Evolutionary conservation across 2,329 filamentous ascomycete genomes (phyloP).

Genomic region (Pestalotiopsis sp.): DNA sequence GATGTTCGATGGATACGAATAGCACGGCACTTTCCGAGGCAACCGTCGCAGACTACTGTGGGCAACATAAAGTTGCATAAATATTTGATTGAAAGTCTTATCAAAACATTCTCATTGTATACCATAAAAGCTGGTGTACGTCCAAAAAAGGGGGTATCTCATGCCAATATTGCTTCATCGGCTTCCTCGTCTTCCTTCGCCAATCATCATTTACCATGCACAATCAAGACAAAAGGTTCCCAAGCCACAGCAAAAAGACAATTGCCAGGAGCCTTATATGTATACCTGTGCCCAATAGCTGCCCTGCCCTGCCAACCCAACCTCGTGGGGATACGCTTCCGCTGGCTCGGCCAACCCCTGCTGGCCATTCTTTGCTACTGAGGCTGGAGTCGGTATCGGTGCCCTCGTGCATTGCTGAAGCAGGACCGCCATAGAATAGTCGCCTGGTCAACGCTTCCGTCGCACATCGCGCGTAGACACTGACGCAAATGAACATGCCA

Average conservation of each 20-base stretch:
- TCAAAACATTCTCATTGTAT: background rate
- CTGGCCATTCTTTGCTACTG: background rate
- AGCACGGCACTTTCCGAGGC: too few species aligned
- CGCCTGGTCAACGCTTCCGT: slow-evolving; percentile 23
- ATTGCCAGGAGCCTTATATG: slow-evolving; percentile 21
- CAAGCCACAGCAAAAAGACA: slow-evolving; percentile 24
- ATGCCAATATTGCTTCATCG: background rate
- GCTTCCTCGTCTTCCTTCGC: background rate
- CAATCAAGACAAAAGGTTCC: slow-evolving; percentile 24
- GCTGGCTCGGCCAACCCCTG: background rate
- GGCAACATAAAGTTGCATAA: too few species aligned
- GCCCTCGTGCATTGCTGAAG: background rate
- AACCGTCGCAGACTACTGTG: too few species aligned
- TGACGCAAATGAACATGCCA: slow-evolving; percentile 26
- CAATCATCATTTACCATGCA: background rate
- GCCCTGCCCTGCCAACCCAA: background rate
- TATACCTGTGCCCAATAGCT: background rate
- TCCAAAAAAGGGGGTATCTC: background rate
- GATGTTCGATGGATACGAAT: too few species aligned
- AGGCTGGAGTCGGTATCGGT: background rate
- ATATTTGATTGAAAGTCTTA: background rate
- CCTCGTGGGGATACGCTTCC: background rate
- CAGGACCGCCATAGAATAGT: slow-evolving; percentile 14
- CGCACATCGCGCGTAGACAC: slow-evolving; percentile 24
- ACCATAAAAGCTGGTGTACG: background rate